Evolutionary conservation across 83 land plant species (phyloP), one percentile per base, ranked within the genome.

Genomic region (Picea abies): DNA sequence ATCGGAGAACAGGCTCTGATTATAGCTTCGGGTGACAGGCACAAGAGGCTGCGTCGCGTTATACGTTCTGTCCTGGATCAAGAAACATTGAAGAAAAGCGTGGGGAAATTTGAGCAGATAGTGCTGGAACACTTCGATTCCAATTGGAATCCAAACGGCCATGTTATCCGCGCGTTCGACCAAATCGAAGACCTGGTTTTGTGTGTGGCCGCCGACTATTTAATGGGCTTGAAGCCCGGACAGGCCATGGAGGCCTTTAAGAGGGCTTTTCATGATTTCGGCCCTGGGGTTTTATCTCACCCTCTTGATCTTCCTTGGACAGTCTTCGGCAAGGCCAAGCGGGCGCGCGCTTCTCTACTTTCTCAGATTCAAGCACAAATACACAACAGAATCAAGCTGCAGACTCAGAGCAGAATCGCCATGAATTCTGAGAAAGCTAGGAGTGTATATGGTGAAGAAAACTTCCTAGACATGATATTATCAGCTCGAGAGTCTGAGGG

Each of bases 221-320:
- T 76, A 1, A 76, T 76, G 78, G 78, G 78, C 3, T 76, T 76
- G 35, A 41, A 76, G 78, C 23, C 78, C n/a, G 78, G 78, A 19
- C 6, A 41, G 14, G 78, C 29, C 10, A n/a, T 76, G 12, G 56
- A 76, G 23, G 16, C 22, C 22, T 49, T 76, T 16, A 41, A 26
- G 58, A 41, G 26, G 8, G 0, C 15, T 11, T 76, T 41, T 41
- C 19, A 41, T 41, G 78, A 76, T 2, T 76, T 76, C 52, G 17
- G 58, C 9, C 1, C 22, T 4, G 78, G 78, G 26, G 2, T 76
- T 20, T 20, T 41, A 19, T 76, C 78, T 41, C 78, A 76, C 26
- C 78, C 16, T 49, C 78, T 76, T 16, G 78, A 76, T 19, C 56
- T 76, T 41, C 78, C 16, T 22, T 76, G 78, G 16, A 76, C 78